A percentile compares a stretch with the other conserved stretches of the same genome.
These are phyloP conservation scores for Wolfiporia cocos DNA, from an alignment of 1,284 basidiomycete genomes.

Conservation along the genomic window DNA sequence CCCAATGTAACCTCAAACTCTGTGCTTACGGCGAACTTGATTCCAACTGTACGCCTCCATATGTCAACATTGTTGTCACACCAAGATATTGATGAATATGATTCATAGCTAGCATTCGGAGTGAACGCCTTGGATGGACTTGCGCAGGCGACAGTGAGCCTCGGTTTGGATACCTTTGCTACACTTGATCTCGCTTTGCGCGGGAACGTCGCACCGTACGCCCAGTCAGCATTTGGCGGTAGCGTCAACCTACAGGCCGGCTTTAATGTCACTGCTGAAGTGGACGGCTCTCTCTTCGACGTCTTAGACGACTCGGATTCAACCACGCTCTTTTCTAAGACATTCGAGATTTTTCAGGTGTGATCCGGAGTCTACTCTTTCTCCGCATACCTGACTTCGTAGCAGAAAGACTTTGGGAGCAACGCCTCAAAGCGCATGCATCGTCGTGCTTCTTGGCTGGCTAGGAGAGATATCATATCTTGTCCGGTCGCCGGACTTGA, in stretches of 20 bases:
- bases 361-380: neutral
- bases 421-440: too few species aligned
- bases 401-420: neutral
- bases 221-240: neutral
- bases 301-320: neutral
- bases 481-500: too few species aligned
- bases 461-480: too few species aligned
- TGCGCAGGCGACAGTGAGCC: conserved; percentile 33
- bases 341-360: conserved; percentile 4
- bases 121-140: conserved; percentile 32
- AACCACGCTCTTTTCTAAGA: conserved; percentile 5
- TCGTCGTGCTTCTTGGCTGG: too few species aligned
- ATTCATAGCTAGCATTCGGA: conserved; percentile 31
- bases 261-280: conserved; percentile 3
- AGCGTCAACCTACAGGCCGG: conserved; percentile 2
- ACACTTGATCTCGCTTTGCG: conserved; percentile 30
- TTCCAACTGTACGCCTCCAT: conserved; percentile 33
- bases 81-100: neutral
- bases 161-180: conserved; percentile 40
- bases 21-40: conserved; percentile 38
- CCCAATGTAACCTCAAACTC: neutral
- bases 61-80: neutral
- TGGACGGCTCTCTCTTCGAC: conserved; percentile 1
- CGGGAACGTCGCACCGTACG: conserved; percentile 7
- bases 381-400: neutral